phyloP scores from a whole-genome alignment of 2,329 filamentous ascomycete genomes.

The Aotearoamyces nothofagi region DNA sequence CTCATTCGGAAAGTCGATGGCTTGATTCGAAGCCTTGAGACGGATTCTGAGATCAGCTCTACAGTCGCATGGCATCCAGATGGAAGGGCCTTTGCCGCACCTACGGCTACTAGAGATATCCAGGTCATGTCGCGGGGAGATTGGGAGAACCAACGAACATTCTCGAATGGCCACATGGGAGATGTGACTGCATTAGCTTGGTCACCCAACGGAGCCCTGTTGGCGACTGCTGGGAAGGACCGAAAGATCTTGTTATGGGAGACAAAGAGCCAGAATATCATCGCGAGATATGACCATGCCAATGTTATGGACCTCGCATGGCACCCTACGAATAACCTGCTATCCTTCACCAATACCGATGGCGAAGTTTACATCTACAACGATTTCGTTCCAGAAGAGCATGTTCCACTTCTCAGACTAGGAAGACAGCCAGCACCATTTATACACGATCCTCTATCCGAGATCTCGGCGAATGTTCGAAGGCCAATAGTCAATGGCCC shows the following conservation, averaged over 20 bases:
- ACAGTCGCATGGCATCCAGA: constrained; percentile 85
- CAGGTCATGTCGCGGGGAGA: constrained; percentile 79
- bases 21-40: constrained; percentile 64
- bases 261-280: constrained; percentile 67
- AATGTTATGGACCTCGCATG: constrained; percentile 79
- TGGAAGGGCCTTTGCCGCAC: constrained; percentile 75
- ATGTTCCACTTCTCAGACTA: constrained; percentile 38
- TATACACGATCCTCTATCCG: constrained; percentile 62
- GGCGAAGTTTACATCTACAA: constrained; percentile 88
- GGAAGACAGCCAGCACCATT: constrained; percentile 65
- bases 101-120: constrained; percentile 69
- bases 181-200: constrained; percentile 80
- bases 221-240: constrained; percentile 56
- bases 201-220: constrained; percentile 86
- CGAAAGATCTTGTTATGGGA: constrained; percentile 74
- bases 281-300: constrained; percentile 64
- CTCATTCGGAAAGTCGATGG: constrained; percentile 75
- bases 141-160: constrained; percentile 74
- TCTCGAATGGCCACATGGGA: constrained; percentile 64
- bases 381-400: constrained; percentile 47
- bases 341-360: constrained; percentile 84
- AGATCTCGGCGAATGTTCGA: constrained; percentile 51
- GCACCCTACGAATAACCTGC: constrained; percentile 79
- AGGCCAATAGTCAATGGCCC: constrained; percentile 38
- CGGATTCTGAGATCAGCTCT: constrained; percentile 61